These are phyloP conservation scores for Sonneratia alba DNA, from an alignment of 345 rosid genomes.

Conservation along the genomic window DNA sequence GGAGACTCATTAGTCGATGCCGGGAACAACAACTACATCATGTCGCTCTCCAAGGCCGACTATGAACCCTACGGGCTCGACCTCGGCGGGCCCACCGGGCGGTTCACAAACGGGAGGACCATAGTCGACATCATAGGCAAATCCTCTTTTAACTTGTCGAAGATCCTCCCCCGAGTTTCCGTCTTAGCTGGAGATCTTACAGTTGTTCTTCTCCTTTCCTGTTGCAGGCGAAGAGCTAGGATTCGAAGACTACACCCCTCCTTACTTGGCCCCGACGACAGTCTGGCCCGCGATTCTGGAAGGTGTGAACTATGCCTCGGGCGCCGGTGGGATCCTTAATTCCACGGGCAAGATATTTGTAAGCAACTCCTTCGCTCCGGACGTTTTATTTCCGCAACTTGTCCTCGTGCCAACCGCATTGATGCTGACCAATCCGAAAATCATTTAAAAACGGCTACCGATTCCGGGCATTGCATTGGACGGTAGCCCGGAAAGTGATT, in stretches of 20 bases:
- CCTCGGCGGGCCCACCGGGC: slow-evolving; percentile 59
- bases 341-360: slow-evolving; percentile 63
- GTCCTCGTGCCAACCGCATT: too few relatives aligned
- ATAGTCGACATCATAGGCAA: slow-evolving; percentile 63
- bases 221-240: slow-evolving; percentile 37
- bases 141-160: slow-evolving; percentile 2
- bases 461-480: too few relatives aligned
- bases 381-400: too few relatives aligned
- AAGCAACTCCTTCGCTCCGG: slow-evolving; percentile 8
- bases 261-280: slow-evolving; percentile 68
- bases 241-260: slow-evolving; percentile 34
- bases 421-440: too few relatives aligned
- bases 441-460: too few relatives aligned
- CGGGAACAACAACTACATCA: slow-evolving; percentile 72
- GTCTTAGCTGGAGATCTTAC: neutral
- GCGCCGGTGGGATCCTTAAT: slow-evolving; percentile 74
- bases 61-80: slow-evolving; percentile 66
- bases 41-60: slow-evolving; percentile 54
- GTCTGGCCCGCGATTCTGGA: slow-evolving; percentile 31
- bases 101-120: slow-evolving; percentile 76
- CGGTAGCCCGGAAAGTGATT: too few relatives aligned
- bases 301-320: slow-evolving; percentile 82
- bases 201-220: neutral
- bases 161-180: neutral
- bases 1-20: slow-evolving; percentile 76